Base-by-base conservation (phyloP, 306 rosid genomes). In the Pachyrhizus erosus region DNA sequence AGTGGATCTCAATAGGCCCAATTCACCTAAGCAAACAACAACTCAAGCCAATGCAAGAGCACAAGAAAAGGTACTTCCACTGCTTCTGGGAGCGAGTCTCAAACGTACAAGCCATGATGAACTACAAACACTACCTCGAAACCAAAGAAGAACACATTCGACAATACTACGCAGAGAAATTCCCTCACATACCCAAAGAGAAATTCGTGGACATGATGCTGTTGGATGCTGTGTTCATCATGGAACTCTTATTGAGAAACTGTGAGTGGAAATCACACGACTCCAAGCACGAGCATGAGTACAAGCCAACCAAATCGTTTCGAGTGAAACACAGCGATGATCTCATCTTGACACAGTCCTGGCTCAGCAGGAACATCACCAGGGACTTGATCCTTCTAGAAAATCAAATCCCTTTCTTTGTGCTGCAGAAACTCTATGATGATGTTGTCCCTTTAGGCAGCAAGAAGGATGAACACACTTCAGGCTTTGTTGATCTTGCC, bases 1-100 rank as follows among this genome's bases (percentile, higher is more conserved):
- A 88, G 29, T 29, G 85, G 43, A 73, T 90, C 39, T 90, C 93
- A 7, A 88, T 90, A 7, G 94, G 94, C 7, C 91, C 88, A 18
- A 72, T 87, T 68, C 94, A 88, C 76, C 9, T 79, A 13, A 55
- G 8, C 14, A 65, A 64, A 2, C 1, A 7, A 4, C 43, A 83
- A 23, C 77, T 82, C 26, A 18, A 61, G 52, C 79, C 82, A 21
- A 88, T 87, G 93, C 87, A 90, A 27, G 39, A 10, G 21, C 75
- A 80, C 37, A 90, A 90, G 15, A 33, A 29, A 3, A 52, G 29
- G 0, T 87, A 83, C 72, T 72, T 34, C 60, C 14, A 80, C 8
- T 61, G 79, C 76, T 85, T 90, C 58, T 13, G 20, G 23, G 0
- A 13, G 2, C 90, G 89, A 0, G 11, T 70, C 29, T 29, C 79